Base-by-base conservation (phyloP, 2,329 filamentous ascomycete genomes). In the Pyrenophora seminiperda region DNA sequence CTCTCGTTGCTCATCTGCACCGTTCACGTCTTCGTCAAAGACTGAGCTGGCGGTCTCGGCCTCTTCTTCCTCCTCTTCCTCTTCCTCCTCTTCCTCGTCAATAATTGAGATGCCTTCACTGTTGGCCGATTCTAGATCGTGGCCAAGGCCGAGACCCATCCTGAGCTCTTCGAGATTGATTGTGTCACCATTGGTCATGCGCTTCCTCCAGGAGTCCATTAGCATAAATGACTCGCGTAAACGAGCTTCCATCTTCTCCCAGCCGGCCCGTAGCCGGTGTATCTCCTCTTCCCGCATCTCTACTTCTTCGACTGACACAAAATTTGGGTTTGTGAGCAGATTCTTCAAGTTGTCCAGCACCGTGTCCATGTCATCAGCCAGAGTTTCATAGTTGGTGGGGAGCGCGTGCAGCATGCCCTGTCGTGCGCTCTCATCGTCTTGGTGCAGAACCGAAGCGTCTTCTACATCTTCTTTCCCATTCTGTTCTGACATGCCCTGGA, bases 231-330 rank as follows among this genome's bases (percentile, higher is more conserved):
- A 90, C 68, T 97, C 93, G 58, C 85, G 87, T 91, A 94, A 96
- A 42, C 91, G 84, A 17, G 79, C 82, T 72, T 97, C 92, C 90
- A 97, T 96, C 74, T 89, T 91, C 70, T 95, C 89, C 88, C 93
- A 96, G 13, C 92, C 91, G 47, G 88, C 84, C 46, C 90, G 85
- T 39, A 99, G 79, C 42, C 90, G 83, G 43, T 83, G 81, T 58
- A 99, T 97, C 70, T 97, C 92, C 52, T 95, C 88, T 58, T 99
- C 93, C 46, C 93, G 85, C n/a, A 91, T 76, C 66, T 95, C 87
- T 2, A 99, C 91, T 71, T 97, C 94, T 64, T 97, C 94, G 17
- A 97, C 84, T 0, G 93, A 90, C 11, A 97, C 94, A 70, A 97
- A 99, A 2, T 92, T 96, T 1, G 94, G 94, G 66, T 97, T 97